A percentile compares a stretch with the other conserved stretches of the same genome.
Conservation (phyloP, 2,329 filamentous ascomycete species). For the Trichoderma hamatum region DNA sequence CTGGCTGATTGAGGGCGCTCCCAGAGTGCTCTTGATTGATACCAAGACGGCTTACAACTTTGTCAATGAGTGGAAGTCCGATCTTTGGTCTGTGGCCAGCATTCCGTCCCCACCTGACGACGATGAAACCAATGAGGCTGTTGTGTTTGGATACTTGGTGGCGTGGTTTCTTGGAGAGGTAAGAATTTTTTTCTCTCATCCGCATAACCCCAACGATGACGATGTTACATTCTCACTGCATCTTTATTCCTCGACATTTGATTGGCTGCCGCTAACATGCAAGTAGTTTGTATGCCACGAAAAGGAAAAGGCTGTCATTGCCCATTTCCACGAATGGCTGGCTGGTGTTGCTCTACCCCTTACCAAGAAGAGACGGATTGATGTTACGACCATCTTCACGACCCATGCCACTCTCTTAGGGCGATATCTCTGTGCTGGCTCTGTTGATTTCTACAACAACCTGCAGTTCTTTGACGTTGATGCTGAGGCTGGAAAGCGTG, state of each 20-base stretch:
- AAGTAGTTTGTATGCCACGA: constrained; percentile 88
- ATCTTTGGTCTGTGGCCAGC: constrained; percentile 88
- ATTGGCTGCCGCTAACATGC: constrained; percentile 28
- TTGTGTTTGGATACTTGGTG: constrained; percentile 95
- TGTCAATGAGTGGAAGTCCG: constrained; percentile 94
- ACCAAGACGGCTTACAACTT: constrained; percentile 90
- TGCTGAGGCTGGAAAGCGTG: constrained; percentile 93
- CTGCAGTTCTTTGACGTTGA: constrained; percentile 96
- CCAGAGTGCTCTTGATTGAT: constrained; percentile 90
- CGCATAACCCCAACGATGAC: neutral
- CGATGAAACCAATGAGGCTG: constrained; percentile 94
- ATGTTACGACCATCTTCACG: constrained; percentile 97
- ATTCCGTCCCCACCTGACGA: constrained; percentile 93
- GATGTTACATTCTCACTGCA: neutral
- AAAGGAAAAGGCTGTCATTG: constrained; percentile 88
- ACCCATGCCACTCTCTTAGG: constrained; percentile 95
- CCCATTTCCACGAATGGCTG: constrained; percentile 99
- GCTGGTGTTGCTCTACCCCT: constrained; percentile 91
- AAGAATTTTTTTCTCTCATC: constrained; percentile 37
- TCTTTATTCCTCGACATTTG: neutral
- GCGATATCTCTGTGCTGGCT: constrained; percentile 94
- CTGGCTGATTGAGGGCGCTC: constrained; percentile 97
- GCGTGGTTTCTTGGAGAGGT: constrained; percentile 99
- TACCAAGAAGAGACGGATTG: constrained; percentile 90
- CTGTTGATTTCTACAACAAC: constrained; percentile 99